Evolutionary conservation across 2,329 filamentous ascomycete genomes (phyloP), one percentile per base, ranked within the genome.

Genomic region (Trichoderma sp.): DNA sequence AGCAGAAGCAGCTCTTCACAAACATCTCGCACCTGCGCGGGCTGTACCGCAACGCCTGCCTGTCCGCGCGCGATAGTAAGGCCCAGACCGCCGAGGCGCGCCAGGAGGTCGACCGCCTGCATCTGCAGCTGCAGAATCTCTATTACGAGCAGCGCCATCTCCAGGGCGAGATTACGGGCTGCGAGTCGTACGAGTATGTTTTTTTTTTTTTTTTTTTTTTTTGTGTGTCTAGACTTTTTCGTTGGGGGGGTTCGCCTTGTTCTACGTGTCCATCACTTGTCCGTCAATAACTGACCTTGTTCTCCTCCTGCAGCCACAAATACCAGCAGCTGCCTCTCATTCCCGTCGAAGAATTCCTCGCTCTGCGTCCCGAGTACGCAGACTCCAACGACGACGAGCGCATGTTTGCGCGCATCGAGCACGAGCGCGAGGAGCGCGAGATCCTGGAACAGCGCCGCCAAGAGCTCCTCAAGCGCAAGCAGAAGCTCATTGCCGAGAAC

Each of bases 131-230:
- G 66, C 94, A 98, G 80, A 99, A 99, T 76, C 82, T 99, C 8
- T 96, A 95, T 78, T 99, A 99, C 76, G 94, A 99, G 79, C 94
- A 98, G 81, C 86, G 92, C 65, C 93, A 97, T 78, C 82, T 99
- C 65, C 89, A 92, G 71, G 92, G 92, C 58, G 95, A 99, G 80
- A 98, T 99, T 70, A 84, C 87, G 0, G 93, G 92, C 9, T 98
- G 95, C 78, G 92, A 97, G 76, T 91, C 90, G 61, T 97, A 96
- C 74, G 92, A 97, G 93, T 97, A 81, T 70, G 92, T 57, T 9
- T n/a, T 50, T 32, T 13, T 15, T 37, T 10, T 10, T 37, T 37
- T 37, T 12, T 37, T 5, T 37, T 37, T 37, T 37, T 4, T 19
- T 9, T 7, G 7, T 7, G 29, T 29, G 29, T 7, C 29, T 29